Evolutionary conservation across 2,329 filamentous ascomycete species (phyloP), one percentile per base, ranked within the genome.

Genomic region (Pseudogymnoascus sp.): DNA sequence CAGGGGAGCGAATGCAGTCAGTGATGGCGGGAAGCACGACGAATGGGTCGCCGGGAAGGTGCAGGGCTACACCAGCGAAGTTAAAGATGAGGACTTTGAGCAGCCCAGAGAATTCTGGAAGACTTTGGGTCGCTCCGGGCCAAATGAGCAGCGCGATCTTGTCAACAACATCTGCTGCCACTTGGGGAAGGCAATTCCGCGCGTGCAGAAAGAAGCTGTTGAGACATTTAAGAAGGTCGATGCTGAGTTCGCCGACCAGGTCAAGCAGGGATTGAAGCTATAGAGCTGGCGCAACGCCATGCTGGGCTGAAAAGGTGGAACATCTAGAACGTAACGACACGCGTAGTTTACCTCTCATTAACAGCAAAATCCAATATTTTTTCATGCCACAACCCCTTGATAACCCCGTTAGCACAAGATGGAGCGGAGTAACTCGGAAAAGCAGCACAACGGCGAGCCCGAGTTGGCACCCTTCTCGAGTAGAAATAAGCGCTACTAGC

Each of bases 11-110:
- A 48, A 48, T 29, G 25, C 6, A 29, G 42, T 15, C 12, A 48
- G 42, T 29, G 25, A 48, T 48, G 61, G 62, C 15, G 67, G 63
- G 5, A 70, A 72, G 5, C 70, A 72, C 60, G 71, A 73, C 37
- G 61, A 70, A 62, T 70, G 67, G 74, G 61, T 71, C 25, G 42
- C 21, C 10, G 72, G 70, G 33, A 61, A 45, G 33, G 61, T 67
- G 9, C 31, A 42, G 8, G 61, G 37, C 1, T 67, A 61, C 25
- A 42, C 61, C 4, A 63, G 27, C 48, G 64, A 61, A 61, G 69
- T 76, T 25, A 70, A 67, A 1, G 73, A 76, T n/a, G 71, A 71
- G 5, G 76, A 78, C 62, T 77, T 74, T 64, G 72, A 69, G 60
- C 76, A 78, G 64, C 67, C 74, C 2, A 68, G 70, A n/a, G 67